Evolutionary conservation across 1,139 yeast genomes (phyloP).

Genomic region (Zygoascus meyerae): DNA sequence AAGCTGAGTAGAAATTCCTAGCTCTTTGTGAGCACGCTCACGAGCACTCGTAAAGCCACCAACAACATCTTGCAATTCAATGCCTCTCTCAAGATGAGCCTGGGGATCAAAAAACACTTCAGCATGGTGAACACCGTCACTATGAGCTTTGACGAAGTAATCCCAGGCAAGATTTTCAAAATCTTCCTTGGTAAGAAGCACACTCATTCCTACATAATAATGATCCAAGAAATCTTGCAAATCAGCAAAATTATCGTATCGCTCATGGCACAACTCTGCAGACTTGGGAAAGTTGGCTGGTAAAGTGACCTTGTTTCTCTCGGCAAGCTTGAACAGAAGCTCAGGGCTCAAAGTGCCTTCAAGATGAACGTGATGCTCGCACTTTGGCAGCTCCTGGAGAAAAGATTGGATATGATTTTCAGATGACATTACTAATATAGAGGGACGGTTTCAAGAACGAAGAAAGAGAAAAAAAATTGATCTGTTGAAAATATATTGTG

Average conservation of each 20-base stretch:
- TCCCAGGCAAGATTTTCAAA: conserved; percentile 71
- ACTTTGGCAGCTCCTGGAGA: conserved; percentile 64
- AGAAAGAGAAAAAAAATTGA: conserved; percentile 13
- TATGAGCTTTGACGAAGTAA: conserved; percentile 55
- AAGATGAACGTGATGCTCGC: conserved; percentile 77
- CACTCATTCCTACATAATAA: conserved; percentile 75
- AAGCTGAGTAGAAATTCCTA: conserved; percentile 59
- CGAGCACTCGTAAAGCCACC: conserved; percentile 62
- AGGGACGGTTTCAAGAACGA: neutral
- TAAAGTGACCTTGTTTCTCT: conserved; percentile 47
- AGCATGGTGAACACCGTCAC: conserved; percentile 55
- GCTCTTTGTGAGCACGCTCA: conserved; percentile 48
- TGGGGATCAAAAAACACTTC: conserved; percentile 83
- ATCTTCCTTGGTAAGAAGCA: conserved; percentile 58
- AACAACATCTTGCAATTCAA: conserved; percentile 53
- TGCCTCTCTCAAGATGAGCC: conserved; percentile 67
- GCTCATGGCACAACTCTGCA: conserved; percentile 47
- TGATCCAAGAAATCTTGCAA: conserved; percentile 72
- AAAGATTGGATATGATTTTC: conserved; percentile 30
- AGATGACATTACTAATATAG: neutral
- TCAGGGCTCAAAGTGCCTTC: conserved; percentile 79
- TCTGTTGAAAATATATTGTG: conserved; percentile 28
- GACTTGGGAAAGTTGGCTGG: conserved; percentile 57
- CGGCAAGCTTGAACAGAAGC: conserved; percentile 58
- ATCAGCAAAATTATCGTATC: conserved; percentile 57